phyloP scores from a whole-genome alignment of 257 asterid species.

The Petrea volubilis region DNA sequence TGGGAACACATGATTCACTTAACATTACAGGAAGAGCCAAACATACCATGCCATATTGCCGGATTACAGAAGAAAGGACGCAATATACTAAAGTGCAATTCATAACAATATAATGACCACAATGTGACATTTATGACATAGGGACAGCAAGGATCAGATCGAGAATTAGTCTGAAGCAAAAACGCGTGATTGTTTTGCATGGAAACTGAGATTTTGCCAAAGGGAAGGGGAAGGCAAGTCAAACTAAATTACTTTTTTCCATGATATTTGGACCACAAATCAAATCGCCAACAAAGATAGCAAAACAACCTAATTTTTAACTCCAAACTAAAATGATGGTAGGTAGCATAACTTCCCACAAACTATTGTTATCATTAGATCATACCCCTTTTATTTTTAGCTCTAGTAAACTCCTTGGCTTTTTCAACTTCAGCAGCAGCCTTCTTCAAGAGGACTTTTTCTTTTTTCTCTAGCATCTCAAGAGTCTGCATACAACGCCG shows the following conservation, averaged over 20 bases:
- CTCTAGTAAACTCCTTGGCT: conserved; percentile 78
- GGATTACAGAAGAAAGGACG: background rate
- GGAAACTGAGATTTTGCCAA: no score
- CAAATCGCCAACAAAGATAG: background rate
- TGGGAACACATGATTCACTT: background rate
- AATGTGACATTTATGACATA: background rate
- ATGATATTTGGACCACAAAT: conserved; percentile 14
- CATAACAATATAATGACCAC: background rate
- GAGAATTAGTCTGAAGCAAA: background rate
- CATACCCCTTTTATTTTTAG: conserved; percentile 79
- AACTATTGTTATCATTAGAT: conserved; percentile 17
- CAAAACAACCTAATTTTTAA: conserved; percentile 1
- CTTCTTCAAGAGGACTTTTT: conserved; percentile 70
- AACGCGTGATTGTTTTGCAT: background rate
- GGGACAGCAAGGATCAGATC: background rate
- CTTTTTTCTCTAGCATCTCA: conserved; percentile 85
- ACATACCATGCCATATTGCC: background rate
- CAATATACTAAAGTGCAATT: background rate
- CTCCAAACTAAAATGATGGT: conserved; percentile 2
- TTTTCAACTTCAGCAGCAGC: conserved; percentile 72
- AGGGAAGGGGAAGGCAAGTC: background rate
- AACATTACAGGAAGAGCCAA: conserved; percentile 11
- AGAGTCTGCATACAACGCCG: conserved; percentile 54
- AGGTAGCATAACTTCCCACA: background rate
- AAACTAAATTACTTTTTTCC: background rate